Evolutionary conservation across 768 basidiomycete genomes (phyloP).

Genomic region (Auriscalpium vulgare): DNA sequence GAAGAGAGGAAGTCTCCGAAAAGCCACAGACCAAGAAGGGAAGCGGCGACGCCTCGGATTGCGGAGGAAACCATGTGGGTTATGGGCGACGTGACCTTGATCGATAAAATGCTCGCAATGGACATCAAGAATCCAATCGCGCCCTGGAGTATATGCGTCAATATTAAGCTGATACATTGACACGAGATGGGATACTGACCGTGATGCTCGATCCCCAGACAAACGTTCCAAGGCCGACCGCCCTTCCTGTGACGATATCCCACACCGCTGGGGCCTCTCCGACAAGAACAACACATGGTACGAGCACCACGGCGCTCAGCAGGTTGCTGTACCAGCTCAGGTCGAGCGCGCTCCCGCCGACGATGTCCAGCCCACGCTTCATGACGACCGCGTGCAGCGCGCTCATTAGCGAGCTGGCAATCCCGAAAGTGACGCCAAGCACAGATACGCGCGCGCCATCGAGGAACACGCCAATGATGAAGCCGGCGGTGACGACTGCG

Average conservation of each 20-base stretch:
- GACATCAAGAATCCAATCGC: slow-evolving; percentile 90
- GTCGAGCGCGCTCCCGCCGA: slow-evolving; percentile 76
- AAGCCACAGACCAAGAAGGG: slow-evolving; percentile 70
- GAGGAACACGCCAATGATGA: slow-evolving; percentile 82
- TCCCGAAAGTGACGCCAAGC: slow-evolving; percentile 72
- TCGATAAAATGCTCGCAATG: slow-evolving; percentile 85
- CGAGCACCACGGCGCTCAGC: slow-evolving; percentile 61
- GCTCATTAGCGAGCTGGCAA: slow-evolving; percentile 79
- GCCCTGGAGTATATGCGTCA: slow-evolving; percentile 41
- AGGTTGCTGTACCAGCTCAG: slow-evolving; percentile 92
- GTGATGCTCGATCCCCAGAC: slow-evolving; percentile 75
- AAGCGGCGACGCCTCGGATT: slow-evolving; percentile 89
- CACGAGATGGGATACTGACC: slow-evolving; percentile 31
- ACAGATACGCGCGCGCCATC: slow-evolving; percentile 53
- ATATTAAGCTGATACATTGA: background rate
- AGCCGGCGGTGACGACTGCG: slow-evolving; percentile 80
- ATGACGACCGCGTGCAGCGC: slow-evolving; percentile 91
- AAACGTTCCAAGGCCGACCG: slow-evolving; percentile 53
- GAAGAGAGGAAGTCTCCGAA: slow-evolving; percentile 76
- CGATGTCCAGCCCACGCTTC: slow-evolving; percentile 74
- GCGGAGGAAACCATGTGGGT: slow-evolving; percentile 98
- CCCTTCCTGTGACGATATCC: slow-evolving; percentile 44
- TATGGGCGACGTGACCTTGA: slow-evolving; percentile 96
- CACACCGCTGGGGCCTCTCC: slow-evolving; percentile 67
- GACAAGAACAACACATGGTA: slow-evolving; percentile 64